Evolutionary conservation across 805 yeast genomes (phyloP).

Genomic region (Schwanniomyces sp.): DNA sequence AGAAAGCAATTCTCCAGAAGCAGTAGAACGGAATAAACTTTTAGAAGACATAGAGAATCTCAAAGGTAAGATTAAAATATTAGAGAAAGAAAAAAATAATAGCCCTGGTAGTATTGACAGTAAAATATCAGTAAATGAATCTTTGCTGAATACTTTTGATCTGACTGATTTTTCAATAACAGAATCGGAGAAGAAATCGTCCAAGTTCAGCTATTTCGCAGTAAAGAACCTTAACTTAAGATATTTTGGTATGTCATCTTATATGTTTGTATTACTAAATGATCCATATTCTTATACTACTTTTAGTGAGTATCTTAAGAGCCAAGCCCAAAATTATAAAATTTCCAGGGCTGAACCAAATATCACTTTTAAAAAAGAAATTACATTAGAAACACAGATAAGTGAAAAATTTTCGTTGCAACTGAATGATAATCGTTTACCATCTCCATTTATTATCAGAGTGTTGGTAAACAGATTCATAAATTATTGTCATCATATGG

Average conservation of each 20-base stretch:
- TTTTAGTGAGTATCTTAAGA: background rate
- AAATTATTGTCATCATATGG: background rate
- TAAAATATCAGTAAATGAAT: background rate
- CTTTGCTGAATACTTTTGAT: background rate
- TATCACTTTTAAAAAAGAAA: background rate
- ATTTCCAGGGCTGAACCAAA: background rate
- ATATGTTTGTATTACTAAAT: background rate
- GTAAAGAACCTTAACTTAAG: background rate
- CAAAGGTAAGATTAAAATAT: constrained; percentile 1
- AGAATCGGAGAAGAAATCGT: background rate
- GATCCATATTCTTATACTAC: background rate
- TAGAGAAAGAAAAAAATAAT: background rate
- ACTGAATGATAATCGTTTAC: background rate
- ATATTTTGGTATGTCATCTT: background rate
- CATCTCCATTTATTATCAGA: background rate
- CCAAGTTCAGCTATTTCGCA: background rate
- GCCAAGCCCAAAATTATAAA: background rate
- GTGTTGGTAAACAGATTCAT: background rate
- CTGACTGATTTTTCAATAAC: background rate
- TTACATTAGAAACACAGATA: background rate
- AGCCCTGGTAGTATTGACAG: background rate
- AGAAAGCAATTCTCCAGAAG: no score
- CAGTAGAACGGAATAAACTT: background rate
- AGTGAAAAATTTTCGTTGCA: background rate
- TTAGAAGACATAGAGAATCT: constrained; percentile 1